Evolutionary conservation across 75 land plant genomes (phyloP), one percentile per base, ranked within the genome.

Genomic region (Larix kaempferi): DNA sequence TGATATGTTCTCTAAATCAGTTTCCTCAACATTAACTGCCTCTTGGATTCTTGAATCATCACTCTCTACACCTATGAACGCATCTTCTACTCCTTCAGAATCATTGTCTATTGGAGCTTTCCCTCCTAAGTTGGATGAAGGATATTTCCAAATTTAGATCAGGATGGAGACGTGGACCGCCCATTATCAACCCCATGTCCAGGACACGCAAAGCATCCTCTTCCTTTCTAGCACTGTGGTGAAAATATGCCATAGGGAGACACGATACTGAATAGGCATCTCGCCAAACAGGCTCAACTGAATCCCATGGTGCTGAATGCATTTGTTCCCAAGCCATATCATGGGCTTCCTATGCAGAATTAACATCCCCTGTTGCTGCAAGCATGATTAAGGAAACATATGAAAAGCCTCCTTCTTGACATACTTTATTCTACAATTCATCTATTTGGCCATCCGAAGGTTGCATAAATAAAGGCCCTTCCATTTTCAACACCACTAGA

Each of bases 271-370:
- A 86, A 67, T 90, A 96, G 12, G 95, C 99, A 76, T 96, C 99
- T 16, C 99, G 72, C 99, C 99, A 97, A 12, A 90, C 87, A 22
- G 88, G 85, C 10, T 84, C 74, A 44, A 97, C 95, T 33, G 85
- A 85, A 81, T 92, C 87, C 99, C 99, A 97, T 13, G 98, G 95
- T 13, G 92, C 98, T 27, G 90, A 85, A 77, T 97, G 99, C 44
- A 97, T 89, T 86, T 97, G 98, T 91, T 97, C 99, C 99, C 99
- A 97, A 21, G 99, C 99, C 93, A 95, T 89, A 76, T 97, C 99
- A 29, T 90, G 78, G 71, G 98, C 94, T 67, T 87, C 98, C 89
- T 97, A 98, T 74, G 98, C 94, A 71, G 96, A 94, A 17, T 81
- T 75, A 56, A 77, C 66, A 67, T 93, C 95, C 57, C 93, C 95